Conservation (phyloP, 306 rosid genomes). For the Alnus rubra region DNA sequence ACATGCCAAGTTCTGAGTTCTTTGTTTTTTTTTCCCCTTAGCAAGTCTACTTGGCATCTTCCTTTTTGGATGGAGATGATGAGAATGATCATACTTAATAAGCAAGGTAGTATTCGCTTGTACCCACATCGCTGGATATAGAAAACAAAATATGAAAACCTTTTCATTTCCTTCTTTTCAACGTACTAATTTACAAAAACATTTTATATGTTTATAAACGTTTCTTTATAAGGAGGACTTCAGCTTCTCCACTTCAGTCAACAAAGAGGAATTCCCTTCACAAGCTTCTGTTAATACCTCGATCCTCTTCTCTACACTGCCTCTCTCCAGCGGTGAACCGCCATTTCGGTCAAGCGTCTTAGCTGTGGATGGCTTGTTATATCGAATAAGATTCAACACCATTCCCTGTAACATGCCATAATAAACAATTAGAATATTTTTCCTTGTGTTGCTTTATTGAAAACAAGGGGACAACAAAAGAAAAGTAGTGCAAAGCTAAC, state of each 20-base stretch:
- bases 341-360: conserved; percentile 22
- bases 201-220: background rate
- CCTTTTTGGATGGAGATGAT: background rate
- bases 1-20: no score
- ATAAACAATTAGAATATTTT: background rate
- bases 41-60: background rate
- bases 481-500: background rate
- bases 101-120: background rate
- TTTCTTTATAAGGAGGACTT: conserved; percentile 25
- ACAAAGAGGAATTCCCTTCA: conserved; percentile 72
- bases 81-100: background rate
- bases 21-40: background rate
- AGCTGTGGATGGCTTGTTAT: conserved; percentile 37
- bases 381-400: conserved; percentile 61
- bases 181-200: no score
- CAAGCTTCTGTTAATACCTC: conserved; percentile 64
- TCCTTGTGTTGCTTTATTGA: background rate
- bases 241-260: conserved; percentile 55
- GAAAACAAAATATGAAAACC: background rate
- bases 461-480: conserved; percentile 16
- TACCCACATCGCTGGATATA: background rate
- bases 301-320: conserved; percentile 54
- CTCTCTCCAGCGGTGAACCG: conserved; percentile 23
- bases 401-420: conserved; percentile 53
- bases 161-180: background rate